These are phyloP conservation scores for Leptographium flavum DNA, from an alignment of 2,329 filamentous ascomycete species.

Conservation along the genomic window DNA sequence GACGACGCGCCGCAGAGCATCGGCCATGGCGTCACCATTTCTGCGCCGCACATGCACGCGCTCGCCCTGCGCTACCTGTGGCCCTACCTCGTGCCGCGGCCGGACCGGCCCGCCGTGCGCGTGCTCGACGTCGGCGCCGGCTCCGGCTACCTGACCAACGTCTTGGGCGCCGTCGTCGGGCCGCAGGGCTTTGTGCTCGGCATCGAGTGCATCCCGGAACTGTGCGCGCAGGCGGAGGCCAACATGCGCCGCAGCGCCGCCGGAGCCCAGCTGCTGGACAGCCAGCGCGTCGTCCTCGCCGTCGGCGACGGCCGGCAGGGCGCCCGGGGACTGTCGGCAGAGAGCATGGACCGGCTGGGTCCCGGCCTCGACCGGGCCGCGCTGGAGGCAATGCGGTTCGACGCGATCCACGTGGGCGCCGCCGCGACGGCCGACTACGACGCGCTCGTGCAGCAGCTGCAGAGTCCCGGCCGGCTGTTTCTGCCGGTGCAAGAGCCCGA, in stretches of 20 bases:
- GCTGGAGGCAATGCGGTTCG: constrained; percentile 48
- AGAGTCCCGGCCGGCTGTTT: constrained; percentile 65
- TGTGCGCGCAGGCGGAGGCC: constrained; percentile 44
- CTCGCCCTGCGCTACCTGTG: constrained; percentile 36
- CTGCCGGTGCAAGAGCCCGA: constrained; percentile 51
- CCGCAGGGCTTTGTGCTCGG: constrained; percentile 43
- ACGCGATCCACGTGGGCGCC: constrained; percentile 92
- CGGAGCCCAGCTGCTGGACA: constrained; percentile 45
- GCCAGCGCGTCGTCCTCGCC: constrained; percentile 55
- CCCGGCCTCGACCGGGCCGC: constrained; percentile 31
- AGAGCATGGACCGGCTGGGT: neutral
- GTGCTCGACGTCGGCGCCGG: constrained; percentile 65
- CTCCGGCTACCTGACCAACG: constrained; percentile 74
- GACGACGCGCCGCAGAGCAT: constrained; percentile 40
- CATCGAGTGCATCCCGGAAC: constrained; percentile 55
- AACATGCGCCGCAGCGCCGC: constrained; percentile 53
- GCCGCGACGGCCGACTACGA: constrained; percentile 62
- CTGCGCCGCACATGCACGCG: constrained; percentile 48
- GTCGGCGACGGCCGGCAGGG: constrained; percentile 61
- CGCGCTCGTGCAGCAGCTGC: constrained; percentile 62
- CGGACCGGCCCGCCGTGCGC: constrained; percentile 21
- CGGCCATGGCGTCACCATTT: constrained; percentile 41
- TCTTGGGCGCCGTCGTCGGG: constrained; percentile 66
- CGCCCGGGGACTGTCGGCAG: constrained; percentile 9
- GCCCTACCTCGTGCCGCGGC: constrained; percentile 23